These are phyloP conservation scores for Colletotrichum lindemuthianum DNA, from an alignment of 2,329 filamentous ascomycete genomes.

Conservation along the genomic window DNA sequence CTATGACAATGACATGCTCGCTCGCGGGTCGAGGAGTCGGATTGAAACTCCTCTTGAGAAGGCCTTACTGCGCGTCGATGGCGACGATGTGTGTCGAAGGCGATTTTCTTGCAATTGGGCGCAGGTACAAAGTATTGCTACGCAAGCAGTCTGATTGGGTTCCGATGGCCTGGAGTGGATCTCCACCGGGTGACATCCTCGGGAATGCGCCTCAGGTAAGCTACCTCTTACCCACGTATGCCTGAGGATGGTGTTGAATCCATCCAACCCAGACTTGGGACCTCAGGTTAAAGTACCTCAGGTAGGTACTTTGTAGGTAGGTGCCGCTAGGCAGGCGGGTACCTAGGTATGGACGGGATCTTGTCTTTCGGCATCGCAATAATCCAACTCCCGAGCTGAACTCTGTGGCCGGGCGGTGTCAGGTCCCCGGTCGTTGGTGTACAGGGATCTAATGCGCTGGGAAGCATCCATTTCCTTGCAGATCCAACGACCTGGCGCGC, in stretches of 20 bases:
- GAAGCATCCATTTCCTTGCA: slow-evolving; percentile 16
- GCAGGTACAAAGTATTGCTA: slow-evolving; percentile 26
- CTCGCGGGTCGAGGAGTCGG: slow-evolving; percentile 6
- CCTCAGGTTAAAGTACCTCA: no score
- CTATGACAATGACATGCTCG: slow-evolving; percentile 36
- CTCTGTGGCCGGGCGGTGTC: no score
- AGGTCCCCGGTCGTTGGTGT: no score
- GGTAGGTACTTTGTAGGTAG: no score
- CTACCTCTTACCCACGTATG: background rate
- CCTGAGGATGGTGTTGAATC: slow-evolving; percentile 15
- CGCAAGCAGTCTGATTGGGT: slow-evolving; percentile 25
- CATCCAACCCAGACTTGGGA: no score
- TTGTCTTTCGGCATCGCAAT: background rate
- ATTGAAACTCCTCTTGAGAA: slow-evolving; percentile 7
- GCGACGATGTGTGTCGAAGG: background rate
- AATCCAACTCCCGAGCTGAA: slow-evolving; percentile 2
- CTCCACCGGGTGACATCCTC: slow-evolving; percentile 2
- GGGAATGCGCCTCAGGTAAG: background rate
- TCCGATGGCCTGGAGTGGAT: slow-evolving; percentile 5
- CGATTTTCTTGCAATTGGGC: slow-evolving; percentile 22
- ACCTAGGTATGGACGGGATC: no score
- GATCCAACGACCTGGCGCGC: slow-evolving; percentile 7
- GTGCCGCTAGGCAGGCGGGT: no score
- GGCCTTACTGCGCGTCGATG: slow-evolving; percentile 8
- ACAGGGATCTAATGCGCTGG: background rate